These are phyloP conservation scores for Aspergillus carlsbadensis DNA, from an alignment of 495 filamentous ascomycete species.

Conservation along the genomic window DNA sequence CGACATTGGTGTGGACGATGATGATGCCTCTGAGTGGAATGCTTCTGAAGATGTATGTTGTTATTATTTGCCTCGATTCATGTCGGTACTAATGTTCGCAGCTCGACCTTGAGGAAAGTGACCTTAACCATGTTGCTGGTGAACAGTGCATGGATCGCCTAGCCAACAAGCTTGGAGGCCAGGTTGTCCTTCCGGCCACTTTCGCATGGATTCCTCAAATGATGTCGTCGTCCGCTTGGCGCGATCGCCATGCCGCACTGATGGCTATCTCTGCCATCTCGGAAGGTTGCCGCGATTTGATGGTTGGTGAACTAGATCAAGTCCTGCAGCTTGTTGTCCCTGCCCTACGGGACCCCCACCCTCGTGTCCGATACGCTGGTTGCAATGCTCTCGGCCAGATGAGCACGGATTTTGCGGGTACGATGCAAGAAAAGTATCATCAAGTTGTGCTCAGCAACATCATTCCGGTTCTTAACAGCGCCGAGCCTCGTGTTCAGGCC, in stretches of 20 bases:
- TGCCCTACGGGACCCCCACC: constrained; percentile 85
- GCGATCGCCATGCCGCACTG: constrained; percentile 92
- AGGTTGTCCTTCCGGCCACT: constrained; percentile 83
- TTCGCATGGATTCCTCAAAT: constrained; percentile 96
- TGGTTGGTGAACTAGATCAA: constrained; percentile 91
- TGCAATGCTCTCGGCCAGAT: constrained; percentile 99
- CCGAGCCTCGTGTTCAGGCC: constrained; percentile 91
- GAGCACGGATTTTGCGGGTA: constrained; percentile 99
- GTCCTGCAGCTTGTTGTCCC: constrained; percentile 92
- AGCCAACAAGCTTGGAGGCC: constrained; percentile 93
- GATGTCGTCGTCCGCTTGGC: constrained; percentile 94
- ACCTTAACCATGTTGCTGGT: constrained; percentile 95
- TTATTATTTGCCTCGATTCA: background rate
- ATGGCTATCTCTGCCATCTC: constrained; percentile 99
- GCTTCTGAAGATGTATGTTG: constrained; percentile 80
- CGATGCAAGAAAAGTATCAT: constrained; percentile 97
- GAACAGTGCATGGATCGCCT: constrained; percentile 99
- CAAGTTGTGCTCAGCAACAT: constrained; percentile 81
- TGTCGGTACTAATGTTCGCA: constrained; percentile 31
- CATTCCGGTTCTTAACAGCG: constrained; percentile 85
- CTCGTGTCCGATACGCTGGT: constrained; percentile 94
- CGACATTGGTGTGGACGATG: constrained; percentile 93
- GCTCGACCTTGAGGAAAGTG: constrained; percentile 93
- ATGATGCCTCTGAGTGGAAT: constrained; percentile 94
- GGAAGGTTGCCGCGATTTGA: constrained; percentile 93